Evolutionary conservation across 495 filamentous ascomycete species (phyloP), one percentile per base, ranked within the genome.

Genomic region (Penicillium diatomitis): DNA sequence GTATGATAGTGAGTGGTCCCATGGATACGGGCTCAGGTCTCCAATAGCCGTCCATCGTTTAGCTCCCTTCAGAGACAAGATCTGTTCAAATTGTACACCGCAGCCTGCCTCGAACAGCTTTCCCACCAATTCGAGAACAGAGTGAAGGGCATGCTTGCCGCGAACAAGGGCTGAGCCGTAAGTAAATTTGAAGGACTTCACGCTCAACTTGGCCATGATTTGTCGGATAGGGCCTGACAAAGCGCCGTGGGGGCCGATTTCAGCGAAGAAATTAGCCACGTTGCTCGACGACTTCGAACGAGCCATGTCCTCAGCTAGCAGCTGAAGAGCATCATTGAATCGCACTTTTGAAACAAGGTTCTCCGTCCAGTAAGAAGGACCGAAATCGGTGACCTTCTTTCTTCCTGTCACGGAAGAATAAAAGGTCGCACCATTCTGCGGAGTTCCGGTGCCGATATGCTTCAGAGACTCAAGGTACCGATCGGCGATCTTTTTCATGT

Each of bases 201-300:
- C 28, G 30, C 32, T 45, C 31, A 45, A 32, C 4, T 45, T 29
- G 32, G 30, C 34, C 45, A 53, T 4, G n/a, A 41, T 49, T 40
- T 62, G 58, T 38, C 51, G 51, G 8, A 54, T 41, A 9, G 57
- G 72, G 4, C 66, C 51, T 5, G 32, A 63, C 0, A 80, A 54
- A 1, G 71, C 63, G 4, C 52, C 40, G 39, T 71, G 66, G 0
- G 76, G 74, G 5, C 76, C 74, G 10, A 80, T 52, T 58, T 80
- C 76, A 4, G 78, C 32, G 2, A 77, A 45, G 4, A 64, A 33
- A 32, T 56, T 55, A 2, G 52, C 50, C 8, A 44, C 38, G n/a
- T 37, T 36, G 12, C 35, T 6, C 10, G 31, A 12, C 29, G 10
- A n/a, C 12, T 42, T 42, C 9, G 40, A 32, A n/a, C 40, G 40